Percentiles rank a stretch among this genome's conserved stretches.
These are phyloP conservation scores for Aspergillus jensenii DNA, from an alignment of 2,329 filamentous ascomycete species.

Conservation along the genomic window DNA sequence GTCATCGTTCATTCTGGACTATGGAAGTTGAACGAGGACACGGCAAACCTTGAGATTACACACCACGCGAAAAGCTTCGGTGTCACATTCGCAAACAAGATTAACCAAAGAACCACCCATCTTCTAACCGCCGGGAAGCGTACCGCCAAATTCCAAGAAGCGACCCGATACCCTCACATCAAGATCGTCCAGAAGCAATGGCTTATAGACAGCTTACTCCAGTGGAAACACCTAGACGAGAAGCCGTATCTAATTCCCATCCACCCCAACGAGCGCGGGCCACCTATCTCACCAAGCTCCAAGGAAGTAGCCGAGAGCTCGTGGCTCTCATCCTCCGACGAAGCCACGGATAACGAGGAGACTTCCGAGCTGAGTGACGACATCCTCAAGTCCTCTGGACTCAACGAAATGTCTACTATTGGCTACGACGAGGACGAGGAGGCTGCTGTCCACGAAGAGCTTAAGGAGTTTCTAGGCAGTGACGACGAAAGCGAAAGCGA, in stretches of 20 bases:
- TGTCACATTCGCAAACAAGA: conserved; percentile 54
- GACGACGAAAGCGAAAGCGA: conserved; percentile 52
- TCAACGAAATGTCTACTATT: conserved; percentile 50
- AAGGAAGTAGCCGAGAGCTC: conserved; percentile 47
- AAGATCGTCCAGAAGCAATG: conserved; percentile 91
- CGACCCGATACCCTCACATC: conserved; percentile 73
- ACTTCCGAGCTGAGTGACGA: conserved; percentile 38
- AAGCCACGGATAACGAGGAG: conserved; percentile 48
- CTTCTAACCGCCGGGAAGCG: conserved; percentile 61
- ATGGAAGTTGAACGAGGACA: conserved; percentile 59
- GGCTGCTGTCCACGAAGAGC: conserved; percentile 66
- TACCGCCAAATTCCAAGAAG: conserved; percentile 88
- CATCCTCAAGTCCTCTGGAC: conserved; percentile 51
- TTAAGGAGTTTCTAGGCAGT: conserved; percentile 67
- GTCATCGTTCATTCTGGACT: conserved; percentile 88
- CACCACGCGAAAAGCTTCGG: conserved; percentile 86
- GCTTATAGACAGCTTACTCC: conserved; percentile 79
- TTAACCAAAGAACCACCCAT: conserved; percentile 50
- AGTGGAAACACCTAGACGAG: conserved; percentile 81
- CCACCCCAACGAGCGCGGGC: conserved; percentile 64
- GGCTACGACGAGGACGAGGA: conserved; percentile 65
- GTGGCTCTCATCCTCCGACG: conserved; percentile 47
- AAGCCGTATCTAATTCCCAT: conserved; percentile 75
- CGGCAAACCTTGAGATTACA: conserved; percentile 80
- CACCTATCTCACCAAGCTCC: conserved; percentile 39